These are phyloP conservation scores for Cyclotella atomus DNA, from an alignment of 108 stramenopile genomes.

Conservation along the genomic window DNA sequence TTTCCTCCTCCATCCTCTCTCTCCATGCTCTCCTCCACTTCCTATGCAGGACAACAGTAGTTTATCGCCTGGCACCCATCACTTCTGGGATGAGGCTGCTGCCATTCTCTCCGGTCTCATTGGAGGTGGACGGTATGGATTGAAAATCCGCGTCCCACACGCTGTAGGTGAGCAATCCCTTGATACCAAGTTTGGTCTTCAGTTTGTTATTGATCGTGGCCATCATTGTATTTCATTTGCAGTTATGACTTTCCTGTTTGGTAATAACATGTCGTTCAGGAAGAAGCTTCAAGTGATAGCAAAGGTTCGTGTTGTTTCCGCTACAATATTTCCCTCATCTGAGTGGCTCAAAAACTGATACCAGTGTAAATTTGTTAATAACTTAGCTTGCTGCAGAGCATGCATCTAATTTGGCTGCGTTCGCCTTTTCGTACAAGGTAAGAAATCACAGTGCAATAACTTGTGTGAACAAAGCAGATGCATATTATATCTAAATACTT, in stretches of 20 bases:
- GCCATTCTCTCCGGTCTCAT: constrained; percentile 72
- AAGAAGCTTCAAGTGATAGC: constrained; percentile 60
- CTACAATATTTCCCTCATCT: too few species aligned
- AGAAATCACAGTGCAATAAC: background rate
- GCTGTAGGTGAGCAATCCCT: constrained; percentile 45
- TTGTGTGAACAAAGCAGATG: background rate
- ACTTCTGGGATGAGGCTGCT: constrained; percentile 57
- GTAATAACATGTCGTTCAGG: constrained; percentile 52
- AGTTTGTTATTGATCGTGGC: too few species aligned
- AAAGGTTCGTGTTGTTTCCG: background rate
- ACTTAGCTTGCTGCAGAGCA: constrained; percentile 72
- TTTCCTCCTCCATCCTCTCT: background rate
- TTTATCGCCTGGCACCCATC: too few species aligned
- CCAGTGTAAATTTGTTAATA: too few species aligned
- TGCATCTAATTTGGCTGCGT: constrained; percentile 74
- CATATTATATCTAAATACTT: background rate
- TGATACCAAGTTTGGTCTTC: background rate
- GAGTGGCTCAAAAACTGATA: too few species aligned
- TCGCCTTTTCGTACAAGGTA: constrained; percentile 85
- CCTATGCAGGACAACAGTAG: too few species aligned
- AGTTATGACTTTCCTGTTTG: constrained; percentile 84
- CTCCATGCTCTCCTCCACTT: background rate
- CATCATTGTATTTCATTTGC: background rate
- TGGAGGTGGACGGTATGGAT: constrained; percentile 79
- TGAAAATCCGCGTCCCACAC: constrained; percentile 87